Conservation (phyloP, 2,329 filamentous ascomycete genomes). For the Pseudogymnoascus sp. region DNA sequence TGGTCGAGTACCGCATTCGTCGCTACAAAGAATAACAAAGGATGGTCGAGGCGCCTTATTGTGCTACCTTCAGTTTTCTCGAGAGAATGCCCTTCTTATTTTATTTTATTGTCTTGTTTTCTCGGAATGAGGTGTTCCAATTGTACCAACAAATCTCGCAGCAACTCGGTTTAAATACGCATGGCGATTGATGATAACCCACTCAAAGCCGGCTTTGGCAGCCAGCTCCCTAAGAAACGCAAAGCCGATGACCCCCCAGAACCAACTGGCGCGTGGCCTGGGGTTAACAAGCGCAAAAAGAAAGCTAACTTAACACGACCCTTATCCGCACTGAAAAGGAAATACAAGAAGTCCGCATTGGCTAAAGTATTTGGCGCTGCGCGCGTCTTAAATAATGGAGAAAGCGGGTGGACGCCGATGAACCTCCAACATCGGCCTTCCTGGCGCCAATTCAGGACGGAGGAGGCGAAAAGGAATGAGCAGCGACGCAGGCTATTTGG, state of each 20-base stretch:
- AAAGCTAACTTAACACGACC: not conserved
- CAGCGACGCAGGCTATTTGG: not conserved
- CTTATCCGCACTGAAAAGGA: not conserved
- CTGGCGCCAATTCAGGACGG: not conserved
- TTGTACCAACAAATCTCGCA: not conserved
- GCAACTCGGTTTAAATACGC: not conserved
- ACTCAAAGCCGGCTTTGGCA: not conserved
- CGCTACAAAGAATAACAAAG: not conserved
- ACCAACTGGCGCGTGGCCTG: not conserved
- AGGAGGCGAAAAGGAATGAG: conserved; percentile 1
- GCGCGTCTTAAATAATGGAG: not conserved
- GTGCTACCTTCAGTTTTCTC: not conserved
- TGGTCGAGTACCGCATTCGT: not conserved
- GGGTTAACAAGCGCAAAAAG: not conserved
- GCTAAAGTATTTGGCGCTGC: not conserved
- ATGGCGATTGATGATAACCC: not conserved
- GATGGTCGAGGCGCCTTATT: not conserved
- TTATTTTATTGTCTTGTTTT: not conserved
- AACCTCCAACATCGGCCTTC: not conserved
- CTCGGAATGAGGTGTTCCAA: not conserved
- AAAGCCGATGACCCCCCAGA: not conserved
- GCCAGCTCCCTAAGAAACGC: not conserved
- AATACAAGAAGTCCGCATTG: conserved; percentile 2
- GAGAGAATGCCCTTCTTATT: not conserved
- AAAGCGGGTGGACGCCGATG: not conserved